Base-by-base conservation (phyloP, 2,329 filamentous ascomycete genomes). In the Diaporthe helianthi region DNA sequence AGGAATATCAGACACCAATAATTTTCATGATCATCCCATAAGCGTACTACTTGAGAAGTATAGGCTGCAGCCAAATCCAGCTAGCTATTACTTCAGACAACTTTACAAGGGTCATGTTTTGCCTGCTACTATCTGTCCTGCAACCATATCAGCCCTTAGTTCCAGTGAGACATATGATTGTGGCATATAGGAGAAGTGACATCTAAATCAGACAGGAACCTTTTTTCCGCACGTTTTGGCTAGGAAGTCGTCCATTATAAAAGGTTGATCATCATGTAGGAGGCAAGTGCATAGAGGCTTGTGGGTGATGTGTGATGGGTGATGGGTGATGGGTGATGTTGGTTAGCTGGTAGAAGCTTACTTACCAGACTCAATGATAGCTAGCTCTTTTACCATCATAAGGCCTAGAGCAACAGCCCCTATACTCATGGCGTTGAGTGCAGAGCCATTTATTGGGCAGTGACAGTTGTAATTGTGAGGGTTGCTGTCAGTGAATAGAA, bases 241-340 rank as follows among this genome's bases (percentile, higher is more conserved):
- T 69, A 69, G 60, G 67, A 69, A 69, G 67, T 69, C 67, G 67
- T 69, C 67, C 67, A 69, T 69, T 69, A 69, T 69, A 65, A 68
- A 69, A 69, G 67, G 67, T 46, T 55, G 67, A 65, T 65, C 60
- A 69, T 65, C 67, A 69, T 55, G 58, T 65, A 55, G 51, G 65
- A 44, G 29, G 58, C 41, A 36, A 5, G 19, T 36, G 44, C 10
- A 26, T 36, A 13, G 29, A 24, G 44, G 41, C n/a, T 19, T 5
- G 29, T 8, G 12, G 29, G 22, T 15, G 36, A 38, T 17, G 13
- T 12, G 13, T 38, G 36, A 8, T 49, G 41, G n/a, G n/a, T n/a
- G n/a, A n/a, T n/a, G n/a, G n/a, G n/a, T 15, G 36, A 38, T 17
- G 13, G 36, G 13, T 38, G 36, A 8, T 49, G 41, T 24, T 49